Percentiles rank a stretch among this genome's conserved stretches.
Evolutionary conservation across 2,329 filamentous ascomycete genomes (phyloP).

Genomic region (Dothideomycetidae sp.): DNA sequence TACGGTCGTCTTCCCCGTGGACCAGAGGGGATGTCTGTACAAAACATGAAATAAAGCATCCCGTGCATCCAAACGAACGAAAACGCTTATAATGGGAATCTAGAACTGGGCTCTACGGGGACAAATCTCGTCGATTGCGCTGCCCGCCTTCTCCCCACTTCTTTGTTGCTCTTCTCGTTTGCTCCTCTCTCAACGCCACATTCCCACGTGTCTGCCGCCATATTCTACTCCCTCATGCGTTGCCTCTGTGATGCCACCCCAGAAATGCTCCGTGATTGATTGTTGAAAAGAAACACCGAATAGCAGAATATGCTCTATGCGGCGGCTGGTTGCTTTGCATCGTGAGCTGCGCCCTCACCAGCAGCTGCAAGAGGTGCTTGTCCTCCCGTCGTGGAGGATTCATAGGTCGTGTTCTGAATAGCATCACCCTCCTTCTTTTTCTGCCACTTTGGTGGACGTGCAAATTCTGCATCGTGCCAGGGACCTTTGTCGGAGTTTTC

Average conservation of each 20-base stretch:
- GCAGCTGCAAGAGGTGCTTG: constrained; percentile 17
- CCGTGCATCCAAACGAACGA: not conserved
- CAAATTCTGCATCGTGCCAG: constrained; percentile 62
- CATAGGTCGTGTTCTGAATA: constrained; percentile 20
- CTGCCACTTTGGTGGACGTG: constrained; percentile 40
- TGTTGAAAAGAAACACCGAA: not conserved
- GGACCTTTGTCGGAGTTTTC: constrained; percentile 77
- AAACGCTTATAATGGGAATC: constrained; percentile 1
- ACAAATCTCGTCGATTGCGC: too few species aligned
- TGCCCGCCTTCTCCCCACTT: too few species aligned
- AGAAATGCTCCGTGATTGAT: too few species aligned
- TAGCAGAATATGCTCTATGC: constrained; percentile 4
- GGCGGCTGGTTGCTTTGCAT: constrained; percentile 14
- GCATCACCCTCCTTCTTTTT: constrained; percentile 22
- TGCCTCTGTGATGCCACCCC: too few species aligned
- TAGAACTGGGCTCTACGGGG: too few species aligned
- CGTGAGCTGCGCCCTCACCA: constrained; percentile 12
- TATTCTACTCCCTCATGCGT: too few species aligned
- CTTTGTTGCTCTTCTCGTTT: too few species aligned
- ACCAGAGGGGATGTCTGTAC: not conserved
- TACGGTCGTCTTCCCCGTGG: too few species aligned
- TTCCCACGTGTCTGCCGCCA: too few species aligned
- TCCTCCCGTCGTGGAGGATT: constrained; percentile 16
- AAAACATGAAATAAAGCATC: not conserved
- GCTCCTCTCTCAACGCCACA: constrained; percentile 2